Percentiles rank a stretch among this genome's conserved stretches.
phyloP scores from a whole-genome alignment of 257 asterid genomes.

The Solanum paucissectum region DNA sequence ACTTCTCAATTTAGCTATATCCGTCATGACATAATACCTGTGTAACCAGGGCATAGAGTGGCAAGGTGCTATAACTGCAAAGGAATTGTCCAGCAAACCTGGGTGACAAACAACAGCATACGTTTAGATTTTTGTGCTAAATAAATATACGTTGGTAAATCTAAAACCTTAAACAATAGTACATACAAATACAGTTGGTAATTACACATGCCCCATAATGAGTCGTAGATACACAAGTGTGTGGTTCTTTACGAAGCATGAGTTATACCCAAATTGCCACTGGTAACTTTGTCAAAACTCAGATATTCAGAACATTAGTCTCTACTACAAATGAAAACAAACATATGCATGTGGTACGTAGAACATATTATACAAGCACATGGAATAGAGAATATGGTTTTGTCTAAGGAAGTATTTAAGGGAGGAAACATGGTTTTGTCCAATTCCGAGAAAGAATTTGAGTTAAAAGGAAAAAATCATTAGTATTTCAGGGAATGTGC shows the following conservation, averaged over 20 bases:
- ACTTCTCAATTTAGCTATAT: not conserved
- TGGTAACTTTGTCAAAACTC: conserved; percentile 23
- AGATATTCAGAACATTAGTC: not conserved
- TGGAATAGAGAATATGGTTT: not conserved
- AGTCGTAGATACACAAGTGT: conserved; percentile 69
- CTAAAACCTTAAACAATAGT: not conserved
- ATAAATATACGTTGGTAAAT: not conserved
- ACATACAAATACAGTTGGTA: not conserved
- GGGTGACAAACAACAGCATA: not conserved
- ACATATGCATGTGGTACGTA: not conserved
- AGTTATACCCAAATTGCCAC: conserved; percentile 96
- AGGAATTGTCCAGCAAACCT: conserved; percentile 82
- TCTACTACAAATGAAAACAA: not conserved
- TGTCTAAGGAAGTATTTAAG: not conserved
- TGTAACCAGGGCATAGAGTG: conserved; percentile 78
- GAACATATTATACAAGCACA: not conserved
- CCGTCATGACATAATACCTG: conserved; percentile 33
- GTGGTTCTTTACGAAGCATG: conserved; percentile 89
- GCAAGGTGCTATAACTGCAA: conserved; percentile 94
- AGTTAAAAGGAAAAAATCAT: not conserved
- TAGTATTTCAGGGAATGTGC: not conserved
- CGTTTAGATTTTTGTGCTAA: not conserved
- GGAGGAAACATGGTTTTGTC: not conserved
- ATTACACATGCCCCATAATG: conserved; percentile 54
- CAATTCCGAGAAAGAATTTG: not conserved